These are phyloP conservation scores for Curvularia sp. DNA, from an alignment of 2,329 filamentous ascomycete genomes.

Conservation along the genomic window DNA sequence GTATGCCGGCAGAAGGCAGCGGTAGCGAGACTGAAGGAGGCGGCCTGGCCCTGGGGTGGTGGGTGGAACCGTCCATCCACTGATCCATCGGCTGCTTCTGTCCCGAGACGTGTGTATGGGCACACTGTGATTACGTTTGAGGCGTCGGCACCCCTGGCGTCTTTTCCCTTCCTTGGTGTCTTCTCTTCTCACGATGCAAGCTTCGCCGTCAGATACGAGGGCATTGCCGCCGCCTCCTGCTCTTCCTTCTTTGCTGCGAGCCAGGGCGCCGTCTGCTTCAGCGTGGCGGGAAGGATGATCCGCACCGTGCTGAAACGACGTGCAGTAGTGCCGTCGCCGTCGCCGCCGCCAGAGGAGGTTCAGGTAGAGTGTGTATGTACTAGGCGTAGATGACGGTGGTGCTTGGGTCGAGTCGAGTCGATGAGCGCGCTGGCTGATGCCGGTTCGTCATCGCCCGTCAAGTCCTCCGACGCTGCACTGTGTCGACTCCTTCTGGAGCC, in stretches of 20 bases:
- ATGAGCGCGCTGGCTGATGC: too few species aligned
- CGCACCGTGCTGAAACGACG: conserved; percentile 24
- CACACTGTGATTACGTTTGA: not conserved
- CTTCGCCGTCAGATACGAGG: not conserved
- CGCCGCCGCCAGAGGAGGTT: conserved; percentile 12
- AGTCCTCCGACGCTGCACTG: too few species aligned
- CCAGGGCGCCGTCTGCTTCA: conserved; percentile 7
- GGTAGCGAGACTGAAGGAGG: conserved; percentile 3
- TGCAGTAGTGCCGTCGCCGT: conserved; percentile 21
- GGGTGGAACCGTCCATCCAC: not conserved
- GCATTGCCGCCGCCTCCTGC: not conserved
- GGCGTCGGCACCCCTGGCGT: conserved; percentile 1
- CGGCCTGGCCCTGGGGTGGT: not conserved
- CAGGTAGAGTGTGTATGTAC: not conserved
- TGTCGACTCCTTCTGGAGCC: conserved; percentile 16
- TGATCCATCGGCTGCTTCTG: conserved; percentile 12
- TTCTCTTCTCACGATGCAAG: too few species aligned
- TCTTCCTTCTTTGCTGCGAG: conserved; percentile 7
- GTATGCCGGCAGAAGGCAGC: conserved; percentile 20
- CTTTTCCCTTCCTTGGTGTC: not conserved
- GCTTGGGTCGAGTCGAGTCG: not conserved
- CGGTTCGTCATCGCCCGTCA: too few species aligned
- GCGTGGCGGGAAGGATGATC: conserved; percentile 29
- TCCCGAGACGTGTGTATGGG: conserved; percentile 15
- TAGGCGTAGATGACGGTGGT: not conserved